Evolutionary conservation across 257 asterid species (phyloP), one percentile per base, ranked within the genome.

Genomic region (Solanum megistacrolobum): DNA sequence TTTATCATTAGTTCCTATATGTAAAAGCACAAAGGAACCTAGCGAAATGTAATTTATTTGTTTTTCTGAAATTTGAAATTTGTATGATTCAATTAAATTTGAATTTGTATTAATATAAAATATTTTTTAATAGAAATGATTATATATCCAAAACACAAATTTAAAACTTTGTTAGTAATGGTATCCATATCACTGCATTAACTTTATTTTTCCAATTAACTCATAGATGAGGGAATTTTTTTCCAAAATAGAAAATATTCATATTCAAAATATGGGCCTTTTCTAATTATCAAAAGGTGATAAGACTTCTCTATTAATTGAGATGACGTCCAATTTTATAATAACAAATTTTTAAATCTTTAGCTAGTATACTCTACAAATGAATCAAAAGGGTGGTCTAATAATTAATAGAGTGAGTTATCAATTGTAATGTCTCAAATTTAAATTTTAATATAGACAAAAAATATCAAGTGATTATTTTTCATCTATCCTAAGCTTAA

Each of bases 401-500:
- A 2, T 52, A 6, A 52, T 52, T 52, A 2, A 52, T 52, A 18
- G 7, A 52, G 62, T 52, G 9, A 6, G 3, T 52, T 52, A 2
- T 52, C 9, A 58, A 58, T 58, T 8, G 9, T 18, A 8, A 58
- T 18, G 11, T 58, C 4, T 58, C 5, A 58, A 20, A 20, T 58
- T 18, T 58, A 58, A 20, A 58, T 58, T 58, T 58, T 58, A 58
- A 7, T 7, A 58, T 6, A 58, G 25, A 58, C 5, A 58, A 9
- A 58, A 55, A 55, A 20, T 58, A 20, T 62, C 5, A 62, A 3
- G 9, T 23, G 6, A 62, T 62, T 23, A 9, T 1, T 60, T 62
- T 23, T 2, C 10, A 62, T 23, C 0, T 62, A 62, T 62, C 1
- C 7, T 23, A 23, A 62, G 0, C 0, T 23, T 62, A 9, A 62